Percentiles rank a stretch among this genome's conserved stretches.
Evolutionary conservation across 306 rosid species (phyloP).

Genomic region (Canavalia gladiata): DNA sequence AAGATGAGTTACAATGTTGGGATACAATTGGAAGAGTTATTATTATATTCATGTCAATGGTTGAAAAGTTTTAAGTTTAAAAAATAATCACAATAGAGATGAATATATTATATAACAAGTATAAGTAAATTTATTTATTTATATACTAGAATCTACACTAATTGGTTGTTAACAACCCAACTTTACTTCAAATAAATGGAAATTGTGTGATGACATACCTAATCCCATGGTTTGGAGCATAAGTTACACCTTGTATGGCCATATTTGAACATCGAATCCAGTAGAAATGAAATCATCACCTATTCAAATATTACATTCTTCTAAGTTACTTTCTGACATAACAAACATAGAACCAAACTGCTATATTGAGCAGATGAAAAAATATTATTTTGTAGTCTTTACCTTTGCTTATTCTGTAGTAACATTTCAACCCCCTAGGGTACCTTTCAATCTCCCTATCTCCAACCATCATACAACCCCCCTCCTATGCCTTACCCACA

Average conservation of each 20-base stretch:
- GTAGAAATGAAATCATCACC: constrained; percentile 97
- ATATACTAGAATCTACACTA: constrained; percentile 17
- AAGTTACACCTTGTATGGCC: constrained; percentile 81
- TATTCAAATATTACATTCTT: constrained; percentile 45
- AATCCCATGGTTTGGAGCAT: constrained; percentile 96
- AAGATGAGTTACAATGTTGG: constrained; percentile 26
- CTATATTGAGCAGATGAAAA: constrained; percentile 12
- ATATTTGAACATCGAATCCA: constrained; percentile 89
- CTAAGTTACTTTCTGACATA: constrained; percentile 34
- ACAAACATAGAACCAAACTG: constrained; percentile 3
- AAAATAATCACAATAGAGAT: too few relatives aligned
- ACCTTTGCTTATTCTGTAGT: constrained; percentile 89
- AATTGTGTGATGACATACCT: constrained; percentile 60
- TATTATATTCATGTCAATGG: constrained; percentile 24
- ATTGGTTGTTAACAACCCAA: constrained; percentile 27
- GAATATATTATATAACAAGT: too few relatives aligned
- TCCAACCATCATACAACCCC: too few relatives aligned
- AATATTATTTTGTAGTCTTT: constrained; percentile 5
- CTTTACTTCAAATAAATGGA: constrained; percentile 25
- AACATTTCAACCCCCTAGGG: constrained; percentile 63
- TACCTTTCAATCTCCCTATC: too few relatives aligned
- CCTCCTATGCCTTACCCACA: too few relatives aligned
- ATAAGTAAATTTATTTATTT: background rate
- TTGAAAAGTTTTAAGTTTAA: constrained; percentile 14
- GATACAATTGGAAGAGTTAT: constrained; percentile 1